Evolutionary conservation across 345 rosid genomes (phyloP).

Genomic region (Eucalyptus fibrosa): DNA sequence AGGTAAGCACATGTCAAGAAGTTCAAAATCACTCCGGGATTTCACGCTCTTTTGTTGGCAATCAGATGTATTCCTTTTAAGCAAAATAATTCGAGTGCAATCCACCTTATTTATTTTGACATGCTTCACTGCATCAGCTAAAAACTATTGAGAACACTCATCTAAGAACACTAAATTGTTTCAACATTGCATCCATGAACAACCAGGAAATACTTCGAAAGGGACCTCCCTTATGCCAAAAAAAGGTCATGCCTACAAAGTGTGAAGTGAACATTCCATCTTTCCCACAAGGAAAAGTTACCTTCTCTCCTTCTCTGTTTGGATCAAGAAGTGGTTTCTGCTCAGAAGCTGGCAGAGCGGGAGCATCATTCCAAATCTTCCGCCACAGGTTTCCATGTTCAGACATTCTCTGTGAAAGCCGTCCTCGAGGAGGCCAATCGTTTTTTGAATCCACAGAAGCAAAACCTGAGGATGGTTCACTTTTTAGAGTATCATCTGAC

Average conservation of each 20-base stretch:
- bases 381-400: slow-evolving; percentile 86
- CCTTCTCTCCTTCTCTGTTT: slow-evolving; percentile 93
- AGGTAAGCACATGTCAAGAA: neutral
- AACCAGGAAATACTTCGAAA: neutral
- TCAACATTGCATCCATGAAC: neutral
- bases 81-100: neutral
- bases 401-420: slow-evolving; percentile 86
- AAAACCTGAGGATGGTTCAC: slow-evolving; percentile 24
- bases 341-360: slow-evolving; percentile 61
- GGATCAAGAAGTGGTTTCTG: slow-evolving; percentile 91
- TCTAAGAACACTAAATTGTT: neutral
- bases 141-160: neutral
- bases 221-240: neutral
- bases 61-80: neutral
- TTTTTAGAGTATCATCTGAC: slow-evolving; percentile 16
- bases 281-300: neutral
- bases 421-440: slow-evolving; percentile 88
- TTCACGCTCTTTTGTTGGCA: neutral
- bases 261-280: neutral
- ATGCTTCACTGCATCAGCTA: neutral
- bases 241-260: neutral
- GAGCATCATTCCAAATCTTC: slow-evolving; percentile 82
- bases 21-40: neutral
- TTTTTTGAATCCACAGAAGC: slow-evolving; percentile 13
- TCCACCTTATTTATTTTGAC: neutral